Percentiles rank a stretch among this genome's conserved stretches.
These are phyloP conservation scores for Panaeolus cyanescens DNA, from an alignment of 768 basidiomycete species.

Conservation along the genomic window DNA sequence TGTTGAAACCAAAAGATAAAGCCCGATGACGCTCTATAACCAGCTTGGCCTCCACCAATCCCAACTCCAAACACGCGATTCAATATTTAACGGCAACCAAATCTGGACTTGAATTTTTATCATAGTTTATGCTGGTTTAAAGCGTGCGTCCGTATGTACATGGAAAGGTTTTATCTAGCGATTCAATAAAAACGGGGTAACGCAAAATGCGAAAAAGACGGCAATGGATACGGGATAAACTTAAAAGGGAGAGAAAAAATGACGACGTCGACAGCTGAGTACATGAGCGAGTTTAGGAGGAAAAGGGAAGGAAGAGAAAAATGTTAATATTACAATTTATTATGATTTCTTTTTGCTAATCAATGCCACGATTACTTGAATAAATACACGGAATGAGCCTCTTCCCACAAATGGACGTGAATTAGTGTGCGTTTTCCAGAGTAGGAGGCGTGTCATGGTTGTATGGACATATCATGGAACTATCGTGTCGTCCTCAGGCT, in stretches of 20 bases:
- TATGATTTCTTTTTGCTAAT: conserved; percentile 2
- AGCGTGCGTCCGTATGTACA: neutral
- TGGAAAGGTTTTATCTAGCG: neutral
- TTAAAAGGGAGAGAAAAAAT: neutral
- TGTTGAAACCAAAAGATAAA: too few relatives aligned
- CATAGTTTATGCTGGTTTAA: neutral
- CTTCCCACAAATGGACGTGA: too few relatives aligned
- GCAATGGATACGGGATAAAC: neutral
- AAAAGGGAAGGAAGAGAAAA: neutral
- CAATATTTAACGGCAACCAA: too few relatives aligned
- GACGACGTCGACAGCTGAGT: neutral
- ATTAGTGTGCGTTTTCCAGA: too few relatives aligned
- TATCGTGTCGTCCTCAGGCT: neutral
- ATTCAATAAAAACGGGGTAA: neutral
- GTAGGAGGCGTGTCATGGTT: neutral
- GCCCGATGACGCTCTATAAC: too few relatives aligned
- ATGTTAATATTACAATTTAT: conserved; percentile 1
- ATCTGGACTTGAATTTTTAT: neutral
- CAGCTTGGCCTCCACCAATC: too few relatives aligned
- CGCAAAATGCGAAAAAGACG: neutral
- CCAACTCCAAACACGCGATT: too few relatives aligned
- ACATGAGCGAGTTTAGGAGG: too few relatives aligned
- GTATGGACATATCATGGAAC: neutral
- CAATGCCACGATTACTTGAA: conserved; percentile 1
- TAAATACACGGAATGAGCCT: conserved; percentile 1